Evolutionary conservation across 805 yeast genomes (phyloP), one percentile per base, ranked within the genome.

Genomic region (Starmerella bombi): DNA sequence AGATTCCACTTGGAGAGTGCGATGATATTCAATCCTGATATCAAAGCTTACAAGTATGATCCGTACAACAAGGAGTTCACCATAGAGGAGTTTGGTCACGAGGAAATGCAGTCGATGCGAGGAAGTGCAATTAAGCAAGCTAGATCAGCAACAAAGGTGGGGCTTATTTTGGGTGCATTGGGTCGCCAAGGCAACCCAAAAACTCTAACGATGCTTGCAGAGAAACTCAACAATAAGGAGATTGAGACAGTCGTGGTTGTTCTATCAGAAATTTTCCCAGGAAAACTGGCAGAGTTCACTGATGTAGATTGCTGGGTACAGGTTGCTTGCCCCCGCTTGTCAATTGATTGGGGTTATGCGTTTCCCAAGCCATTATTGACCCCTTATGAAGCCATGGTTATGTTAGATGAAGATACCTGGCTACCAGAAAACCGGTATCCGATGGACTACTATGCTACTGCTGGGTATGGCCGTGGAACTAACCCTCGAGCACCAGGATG

Each of bases 281-380:
- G 75, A 38, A 91, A 91, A 52, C 64, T 91, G 28, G 78, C 95
- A 9, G 79, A 81, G 77, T 91, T 91, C 60, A 86, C 83, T 52
- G 91, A 83, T 53, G 74, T 88, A 15, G 98, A 91, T 60, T 93
- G 86, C 2, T 91, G 91, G 68, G 81, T 91, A 12, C 98, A 91
- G 60, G 94, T 91, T 3, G 98, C 98, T 0, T 91, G 98, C 58
- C 98, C 98, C 0, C 68, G 98, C 53, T 64, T 91, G 34, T 83
- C 94, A 2, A 88, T 91, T 32, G 98, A 91, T 59, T 91, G 98
- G 98, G 98, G 98, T 0, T 91, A 91, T 59, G 98, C 98, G 0
- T 91, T 91, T 56, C 75, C 76, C 44, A 81, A 80, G 55, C 98
- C 98, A 0, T 63, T 91, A 32, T 62, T 91, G 43, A 88, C 98